phyloP scores from a whole-genome alignment of 768 basidiomycete species.

The Clathrus columnatus region DNA sequence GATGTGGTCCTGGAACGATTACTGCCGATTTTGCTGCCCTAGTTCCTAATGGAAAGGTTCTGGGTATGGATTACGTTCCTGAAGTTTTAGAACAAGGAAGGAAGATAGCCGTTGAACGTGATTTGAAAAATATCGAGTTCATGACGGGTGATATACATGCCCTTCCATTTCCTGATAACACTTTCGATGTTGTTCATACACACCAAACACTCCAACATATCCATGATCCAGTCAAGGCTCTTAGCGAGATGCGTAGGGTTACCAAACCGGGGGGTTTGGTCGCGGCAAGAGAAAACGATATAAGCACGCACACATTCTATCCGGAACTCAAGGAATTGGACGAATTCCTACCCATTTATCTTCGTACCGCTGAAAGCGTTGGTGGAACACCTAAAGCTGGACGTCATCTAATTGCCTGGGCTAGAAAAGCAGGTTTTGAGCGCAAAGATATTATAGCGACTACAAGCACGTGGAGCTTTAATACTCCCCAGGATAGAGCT shows the following conservation, averaged over 20 bases:
- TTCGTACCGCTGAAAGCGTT: background rate
- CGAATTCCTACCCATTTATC: conserved; percentile 18
- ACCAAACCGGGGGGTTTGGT: conserved; percentile 38
- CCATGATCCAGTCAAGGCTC: conserved; percentile 29
- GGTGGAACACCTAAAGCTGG: conserved; percentile 34
- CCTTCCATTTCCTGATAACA: conserved; percentile 29
- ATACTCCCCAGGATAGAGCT: conserved; percentile 25
- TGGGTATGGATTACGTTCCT: conserved; percentile 32
- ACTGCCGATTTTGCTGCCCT: conserved; percentile 33
- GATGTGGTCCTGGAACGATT: conserved; percentile 47
- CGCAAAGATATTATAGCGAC: conserved; percentile 21
- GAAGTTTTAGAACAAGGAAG: conserved; percentile 30
- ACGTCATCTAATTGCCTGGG: conserved; percentile 30
- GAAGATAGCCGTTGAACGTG: conserved; percentile 19
- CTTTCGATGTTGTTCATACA: conserved; percentile 42
- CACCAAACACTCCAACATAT: conserved; percentile 46
- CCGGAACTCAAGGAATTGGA: conserved; percentile 27
- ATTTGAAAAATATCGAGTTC: conserved; percentile 32
- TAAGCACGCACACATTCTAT: conserved; percentile 25
- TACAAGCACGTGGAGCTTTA: conserved; percentile 30
- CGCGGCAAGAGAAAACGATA: conserved; percentile 36
- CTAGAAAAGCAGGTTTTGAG: conserved; percentile 28
- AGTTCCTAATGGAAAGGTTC: conserved; percentile 33
- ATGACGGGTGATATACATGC: conserved; percentile 28
- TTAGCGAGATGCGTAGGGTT: conserved; percentile 41